Conservation (phyloP, 495 filamentous ascomycete species). For the Annulohypoxylon maeteangense region DNA sequence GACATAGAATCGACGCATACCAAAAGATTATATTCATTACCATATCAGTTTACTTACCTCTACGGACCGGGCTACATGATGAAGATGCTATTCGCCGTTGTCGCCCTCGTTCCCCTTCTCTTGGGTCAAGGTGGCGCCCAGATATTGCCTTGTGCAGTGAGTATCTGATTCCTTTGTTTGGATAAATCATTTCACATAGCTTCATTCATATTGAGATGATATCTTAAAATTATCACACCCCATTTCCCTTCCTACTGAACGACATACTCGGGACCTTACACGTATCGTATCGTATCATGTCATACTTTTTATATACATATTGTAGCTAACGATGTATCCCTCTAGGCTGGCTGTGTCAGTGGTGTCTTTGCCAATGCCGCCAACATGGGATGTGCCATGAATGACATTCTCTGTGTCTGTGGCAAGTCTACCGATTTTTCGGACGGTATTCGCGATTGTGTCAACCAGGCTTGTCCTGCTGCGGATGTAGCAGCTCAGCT, state of each 20-base stretch:
- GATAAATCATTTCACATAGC: background rate
- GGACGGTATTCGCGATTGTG: conserved; percentile 46
- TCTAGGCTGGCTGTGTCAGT: conserved; percentile 45
- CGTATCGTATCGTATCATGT: background rate
- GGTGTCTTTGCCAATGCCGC: conserved; percentile 42
- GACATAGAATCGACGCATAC: conserved; percentile 9
- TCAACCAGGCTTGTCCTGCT: conserved; percentile 31
- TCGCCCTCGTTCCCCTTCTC: conserved; percentile 22
- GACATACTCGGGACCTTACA: background rate
- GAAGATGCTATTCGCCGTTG: conserved; percentile 21
- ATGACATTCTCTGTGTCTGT: conserved; percentile 45
- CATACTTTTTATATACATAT: background rate
- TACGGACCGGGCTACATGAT: conserved; percentile 3
- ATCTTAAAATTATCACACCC: background rate
- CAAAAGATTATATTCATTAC: background rate
- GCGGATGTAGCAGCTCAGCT: conserved; percentile 32
- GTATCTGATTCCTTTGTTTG: background rate
- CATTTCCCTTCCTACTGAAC: background rate
- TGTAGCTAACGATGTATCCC: conserved; percentile 18
- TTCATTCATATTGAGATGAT: background rate
- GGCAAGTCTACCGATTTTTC: conserved; percentile 29
- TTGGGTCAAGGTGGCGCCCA: conserved; percentile 34
- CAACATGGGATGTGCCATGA: conserved; percentile 31
- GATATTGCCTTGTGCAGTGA: conserved; percentile 35
- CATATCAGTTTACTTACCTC: background rate